A percentile compares a stretch with the other conserved stretches of the same genome.
Evolutionary conservation across 306 rosid species (phyloP).

Genomic region (Gastrolobium villosum): DNA sequence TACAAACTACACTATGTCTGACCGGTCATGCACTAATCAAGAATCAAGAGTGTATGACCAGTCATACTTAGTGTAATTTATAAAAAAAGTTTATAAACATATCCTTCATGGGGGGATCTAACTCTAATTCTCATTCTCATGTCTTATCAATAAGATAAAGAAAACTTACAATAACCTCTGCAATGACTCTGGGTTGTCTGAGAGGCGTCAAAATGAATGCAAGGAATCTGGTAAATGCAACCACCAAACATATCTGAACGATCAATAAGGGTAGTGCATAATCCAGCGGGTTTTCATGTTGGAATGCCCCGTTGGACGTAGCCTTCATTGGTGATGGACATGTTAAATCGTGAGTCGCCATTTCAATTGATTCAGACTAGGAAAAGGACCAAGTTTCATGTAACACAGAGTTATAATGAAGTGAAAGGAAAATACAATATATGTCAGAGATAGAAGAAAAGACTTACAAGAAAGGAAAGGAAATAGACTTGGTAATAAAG

Average conservation of each 20-base stretch:
- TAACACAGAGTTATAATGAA: background rate
- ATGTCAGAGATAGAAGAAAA: conserved; percentile 4
- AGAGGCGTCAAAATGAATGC: conserved; percentile 65
- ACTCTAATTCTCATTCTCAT: background rate
- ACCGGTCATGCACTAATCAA: too few species aligned
- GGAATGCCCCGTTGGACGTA: conserved; percentile 73
- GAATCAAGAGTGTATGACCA: too few species aligned
- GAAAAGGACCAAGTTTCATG: conserved; percentile 2
- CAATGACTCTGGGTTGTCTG: conserved; percentile 77
- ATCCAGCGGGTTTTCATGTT: conserved; percentile 69
- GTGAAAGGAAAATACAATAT: background rate
- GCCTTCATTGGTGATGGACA: conserved; percentile 70
- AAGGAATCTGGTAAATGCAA: conserved; percentile 62
- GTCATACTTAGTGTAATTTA: too few species aligned
- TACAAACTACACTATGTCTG: too few species aligned
- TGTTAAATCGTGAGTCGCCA: conserved; percentile 43
- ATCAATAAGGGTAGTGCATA: conserved; percentile 68
- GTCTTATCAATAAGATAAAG: background rate
- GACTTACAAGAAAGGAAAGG: background rate
- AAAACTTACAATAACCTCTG: conserved; percentile 67
- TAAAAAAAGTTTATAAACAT: too few species aligned
- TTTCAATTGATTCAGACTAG: conserved; percentile 16
- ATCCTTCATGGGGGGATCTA: background rate
- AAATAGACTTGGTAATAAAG: conserved; percentile 29
- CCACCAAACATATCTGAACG: conserved; percentile 69